These are phyloP conservation scores for Thalassia testudinum DNA, from an alignment of 116 monocot species.

Conservation along the genomic window DNA sequence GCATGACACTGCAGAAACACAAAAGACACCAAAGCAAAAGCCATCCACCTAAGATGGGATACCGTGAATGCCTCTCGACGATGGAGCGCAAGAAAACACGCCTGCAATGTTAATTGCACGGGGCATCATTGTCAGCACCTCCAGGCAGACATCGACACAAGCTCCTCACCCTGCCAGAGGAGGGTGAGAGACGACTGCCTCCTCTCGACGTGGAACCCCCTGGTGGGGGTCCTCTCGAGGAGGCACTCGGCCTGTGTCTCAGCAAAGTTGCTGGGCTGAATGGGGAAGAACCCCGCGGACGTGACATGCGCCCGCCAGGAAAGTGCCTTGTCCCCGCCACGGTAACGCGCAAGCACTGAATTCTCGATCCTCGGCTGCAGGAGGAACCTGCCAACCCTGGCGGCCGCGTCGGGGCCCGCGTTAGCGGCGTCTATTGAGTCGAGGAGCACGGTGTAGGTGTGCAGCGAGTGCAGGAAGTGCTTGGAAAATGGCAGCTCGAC, in stretches of 20 bases:
- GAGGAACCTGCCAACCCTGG: conserved; percentile 64
- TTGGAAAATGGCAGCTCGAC: conserved; percentile 58
- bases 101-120: conserved; percentile 3
- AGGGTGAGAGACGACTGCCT: conserved; percentile 50
- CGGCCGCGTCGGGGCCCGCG: conserved; percentile 22
- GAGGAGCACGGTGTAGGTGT: conserved; percentile 45
- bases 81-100: conserved; percentile 12
- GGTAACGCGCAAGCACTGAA: conserved; percentile 28
- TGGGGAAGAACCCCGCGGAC: conserved; percentile 43
- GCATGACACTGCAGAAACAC: too few relatives aligned
- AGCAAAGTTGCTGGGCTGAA: conserved; percentile 68
- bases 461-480: conserved; percentile 48
- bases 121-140: conserved; percentile 51
- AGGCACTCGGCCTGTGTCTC: conserved; percentile 87
- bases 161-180: conserved; percentile 76
- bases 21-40: too few relatives aligned
- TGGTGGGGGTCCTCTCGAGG: conserved; percentile 52
- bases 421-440: conserved; percentile 76
- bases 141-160: conserved; percentile 81
- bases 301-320: conserved; percentile 41
- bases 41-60: too few relatives aligned
- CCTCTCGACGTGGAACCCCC: conserved; percentile 82
- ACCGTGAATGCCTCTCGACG: too few relatives aligned
- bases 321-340: conserved; percentile 18
- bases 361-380: conserved; percentile 59